Conservation (phyloP, 179 eudicot species). For the Drosera spatulata region DNA sequence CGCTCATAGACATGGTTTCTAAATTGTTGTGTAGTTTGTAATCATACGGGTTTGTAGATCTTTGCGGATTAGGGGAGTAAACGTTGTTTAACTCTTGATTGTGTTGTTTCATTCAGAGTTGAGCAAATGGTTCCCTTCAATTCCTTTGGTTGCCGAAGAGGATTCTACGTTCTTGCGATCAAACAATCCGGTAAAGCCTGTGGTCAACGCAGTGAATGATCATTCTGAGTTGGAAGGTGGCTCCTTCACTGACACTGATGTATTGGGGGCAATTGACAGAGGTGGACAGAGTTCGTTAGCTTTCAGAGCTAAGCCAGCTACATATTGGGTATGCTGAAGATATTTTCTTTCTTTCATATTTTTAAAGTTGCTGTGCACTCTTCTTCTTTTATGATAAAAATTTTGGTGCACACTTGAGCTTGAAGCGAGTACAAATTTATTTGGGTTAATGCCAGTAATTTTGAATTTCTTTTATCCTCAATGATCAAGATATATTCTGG, state of each 20-base stretch:
- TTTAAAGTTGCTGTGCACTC: too few species aligned
- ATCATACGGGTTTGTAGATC: too few species aligned
- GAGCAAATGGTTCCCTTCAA: conserved; percentile 49
- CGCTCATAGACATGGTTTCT: too few species aligned
- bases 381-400: too few species aligned
- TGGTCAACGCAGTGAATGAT: conserved; percentile 47
- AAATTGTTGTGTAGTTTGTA: too few species aligned
- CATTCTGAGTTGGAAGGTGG: conserved; percentile 21
- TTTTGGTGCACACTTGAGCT: too few species aligned
- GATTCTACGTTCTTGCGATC: conserved; percentile 77
- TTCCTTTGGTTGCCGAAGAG: conserved; percentile 98
- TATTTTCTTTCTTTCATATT: too few species aligned
- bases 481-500: too few species aligned
- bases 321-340: conserved; percentile 60
- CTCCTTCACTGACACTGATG: conserved; percentile 42
- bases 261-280: conserved; percentile 87
- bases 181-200: conserved; percentile 57
- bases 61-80: too few species aligned
- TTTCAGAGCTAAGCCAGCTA: conserved; percentile 66
- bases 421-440: too few species aligned
- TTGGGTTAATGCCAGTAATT: too few species aligned
- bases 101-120: conserved; percentile 38
- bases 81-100: not conserved
- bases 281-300: conserved; percentile 56
- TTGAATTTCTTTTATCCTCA: too few species aligned